Conservation (phyloP, 306 rosid genomes). For the Delonix regia region DNA sequence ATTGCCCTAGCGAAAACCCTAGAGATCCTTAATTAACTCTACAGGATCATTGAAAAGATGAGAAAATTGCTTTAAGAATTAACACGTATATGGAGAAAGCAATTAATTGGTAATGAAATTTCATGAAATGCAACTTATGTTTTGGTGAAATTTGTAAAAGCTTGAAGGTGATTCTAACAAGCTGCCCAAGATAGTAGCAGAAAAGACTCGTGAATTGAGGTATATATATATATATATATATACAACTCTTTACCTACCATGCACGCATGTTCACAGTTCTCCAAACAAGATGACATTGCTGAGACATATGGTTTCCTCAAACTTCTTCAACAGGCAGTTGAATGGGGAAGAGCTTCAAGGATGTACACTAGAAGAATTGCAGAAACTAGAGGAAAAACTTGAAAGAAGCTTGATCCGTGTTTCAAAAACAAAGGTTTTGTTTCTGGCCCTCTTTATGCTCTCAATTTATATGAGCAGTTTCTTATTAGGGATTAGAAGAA, state of each 20-base stretch:
- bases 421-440: slow-evolving; percentile 5
- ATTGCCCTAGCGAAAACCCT: not conserved
- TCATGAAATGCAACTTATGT: not conserved
- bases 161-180: not conserved
- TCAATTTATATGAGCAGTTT: too few species aligned
- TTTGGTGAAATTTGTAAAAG: not conserved
- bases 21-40: not conserved
- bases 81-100: not conserved
- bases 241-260: not conserved
- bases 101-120: not conserved
- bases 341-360: slow-evolving; percentile 29
- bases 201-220: slow-evolving; percentile 31
- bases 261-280: not conserved
- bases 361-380: not conserved
- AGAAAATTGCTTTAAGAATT: not conserved
- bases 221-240: not conserved
- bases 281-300: not conserved
- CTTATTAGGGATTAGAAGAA: too few species aligned
- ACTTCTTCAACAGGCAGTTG: not conserved
- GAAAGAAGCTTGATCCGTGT: slow-evolving; percentile 8
- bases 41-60: not conserved
- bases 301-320: not conserved
- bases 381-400: slow-evolving; percentile 18
- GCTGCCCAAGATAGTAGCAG: not conserved
- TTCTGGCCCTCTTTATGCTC: not conserved